Conservation (phyloP, 108 stramenopile species). For the Aureococcus anophagefferens region DNA sequence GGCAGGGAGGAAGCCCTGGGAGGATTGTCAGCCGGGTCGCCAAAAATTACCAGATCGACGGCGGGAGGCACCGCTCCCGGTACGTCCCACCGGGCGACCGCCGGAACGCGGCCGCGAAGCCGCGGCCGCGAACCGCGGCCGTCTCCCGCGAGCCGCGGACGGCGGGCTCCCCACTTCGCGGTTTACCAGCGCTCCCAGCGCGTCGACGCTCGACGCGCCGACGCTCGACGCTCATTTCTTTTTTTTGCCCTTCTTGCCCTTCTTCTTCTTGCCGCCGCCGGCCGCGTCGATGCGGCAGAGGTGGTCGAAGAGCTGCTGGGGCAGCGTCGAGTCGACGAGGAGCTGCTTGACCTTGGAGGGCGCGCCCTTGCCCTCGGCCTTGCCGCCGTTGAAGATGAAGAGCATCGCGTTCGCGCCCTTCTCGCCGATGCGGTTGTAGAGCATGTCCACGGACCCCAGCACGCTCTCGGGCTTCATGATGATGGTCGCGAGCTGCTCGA, state of each 20-base stretch:
- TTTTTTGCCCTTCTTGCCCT: conserved; percentile 11
- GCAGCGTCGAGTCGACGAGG: conserved; percentile 15
- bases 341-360: conserved; percentile 17
- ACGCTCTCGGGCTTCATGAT: conserved; percentile 20
- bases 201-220: no score
- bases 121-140: no score
- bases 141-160: no score
- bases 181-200: no score
- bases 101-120: no score
- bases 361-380: conserved; percentile 2
- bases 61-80: no score
- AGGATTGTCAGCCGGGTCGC: no score
- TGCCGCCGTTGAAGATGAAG: neutral
- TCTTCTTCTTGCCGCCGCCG: neutral
- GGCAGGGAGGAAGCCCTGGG: no score
- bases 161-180: no score
- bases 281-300: conserved; percentile 13
- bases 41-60: no score
- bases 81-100: no score
- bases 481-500: conserved; percentile 26
- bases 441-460: conserved; percentile 28
- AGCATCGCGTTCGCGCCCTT: neutral
- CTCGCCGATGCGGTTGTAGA: conserved; percentile 42
- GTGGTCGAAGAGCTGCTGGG: conserved; percentile 8
- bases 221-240: neutral